Conservation (phyloP, 2,329 filamentous ascomycete genomes). For the Neonectria punicea region DNA sequence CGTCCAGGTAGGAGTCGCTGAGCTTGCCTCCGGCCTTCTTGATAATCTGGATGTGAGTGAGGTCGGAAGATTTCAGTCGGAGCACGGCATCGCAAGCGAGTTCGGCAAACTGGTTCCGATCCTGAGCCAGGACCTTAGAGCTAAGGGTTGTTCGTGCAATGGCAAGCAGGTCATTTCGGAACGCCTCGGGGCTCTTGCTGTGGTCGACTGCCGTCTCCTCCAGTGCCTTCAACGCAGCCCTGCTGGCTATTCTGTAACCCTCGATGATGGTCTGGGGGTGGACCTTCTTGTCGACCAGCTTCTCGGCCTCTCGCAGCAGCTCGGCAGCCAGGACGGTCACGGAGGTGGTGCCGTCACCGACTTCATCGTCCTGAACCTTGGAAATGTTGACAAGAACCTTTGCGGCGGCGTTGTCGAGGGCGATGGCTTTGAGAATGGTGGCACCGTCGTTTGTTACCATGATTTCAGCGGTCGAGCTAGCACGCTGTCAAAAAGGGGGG, state of each 20-base stretch:
- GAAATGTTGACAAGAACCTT: conserved; percentile 99
- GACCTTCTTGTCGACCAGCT: conserved; percentile 97
- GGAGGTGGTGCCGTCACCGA: conserved; percentile 98
- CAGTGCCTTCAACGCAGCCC: conserved; percentile 85
- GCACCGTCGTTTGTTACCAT: conserved; percentile 99
- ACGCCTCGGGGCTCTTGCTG: conserved; percentile 83
- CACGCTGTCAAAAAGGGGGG: conserved; percentile 34
- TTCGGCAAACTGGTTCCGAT: conserved; percentile 89
- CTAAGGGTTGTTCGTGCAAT: conserved; percentile 96
- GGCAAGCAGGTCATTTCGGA: conserved; percentile 87
- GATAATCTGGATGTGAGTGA: conserved; percentile 99
- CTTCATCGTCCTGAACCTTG: conserved; percentile 98
- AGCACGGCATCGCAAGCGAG: conserved; percentile 93
- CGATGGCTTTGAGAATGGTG: conserved; percentile 97
- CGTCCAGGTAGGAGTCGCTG: conserved; percentile 95
- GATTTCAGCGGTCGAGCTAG: conserved; percentile 91
- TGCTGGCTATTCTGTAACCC: conserved; percentile 96
- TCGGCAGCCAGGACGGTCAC: conserved; percentile 96
- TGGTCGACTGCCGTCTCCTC: conserved; percentile 89
- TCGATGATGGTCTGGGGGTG: conserved; percentile 99
- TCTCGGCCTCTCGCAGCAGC: conserved; percentile 94
- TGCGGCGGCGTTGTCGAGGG: conserved; percentile 96
- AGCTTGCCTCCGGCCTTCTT: conserved; percentile 99
- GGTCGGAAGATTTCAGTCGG: conserved; percentile 88
- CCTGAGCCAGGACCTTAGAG: conserved; percentile 96